These are phyloP conservation scores for Serendipita vermifera DNA, from an alignment of 768 basidiomycete species.

Conservation along the genomic window DNA sequence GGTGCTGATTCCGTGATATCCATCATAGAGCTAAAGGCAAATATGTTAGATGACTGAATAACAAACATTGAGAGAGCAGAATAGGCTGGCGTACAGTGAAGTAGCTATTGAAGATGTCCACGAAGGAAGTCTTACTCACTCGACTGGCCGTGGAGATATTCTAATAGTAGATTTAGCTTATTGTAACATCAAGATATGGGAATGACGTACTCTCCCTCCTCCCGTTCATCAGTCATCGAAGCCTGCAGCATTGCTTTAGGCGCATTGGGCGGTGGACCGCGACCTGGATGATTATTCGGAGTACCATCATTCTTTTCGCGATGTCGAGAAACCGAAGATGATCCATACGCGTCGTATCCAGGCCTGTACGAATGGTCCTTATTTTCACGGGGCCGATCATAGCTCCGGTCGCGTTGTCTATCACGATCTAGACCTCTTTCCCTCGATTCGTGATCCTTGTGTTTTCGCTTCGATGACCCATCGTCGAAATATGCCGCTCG, in stretches of 20 bases:
- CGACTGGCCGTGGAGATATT: slow-evolving; percentile 41
- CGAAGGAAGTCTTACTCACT: slow-evolving; percentile 23
- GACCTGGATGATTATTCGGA: slow-evolving; percentile 5
- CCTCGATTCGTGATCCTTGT: slow-evolving; percentile 20
- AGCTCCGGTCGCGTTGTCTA: slow-evolving; percentile 21
- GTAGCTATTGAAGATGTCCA: slow-evolving; percentile 21
- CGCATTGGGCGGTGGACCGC: slow-evolving; percentile 14
- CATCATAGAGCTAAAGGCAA: not conserved
- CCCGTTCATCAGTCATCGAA: slow-evolving; percentile 40
- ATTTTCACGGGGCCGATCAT: slow-evolving; percentile 24
- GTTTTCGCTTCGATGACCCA: slow-evolving; percentile 26
- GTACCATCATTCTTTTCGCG: not conserved
- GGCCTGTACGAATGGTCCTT: slow-evolving; percentile 20
- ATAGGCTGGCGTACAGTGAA: slow-evolving; percentile 14
- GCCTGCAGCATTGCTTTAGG: slow-evolving; percentile 18
- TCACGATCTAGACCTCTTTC: slow-evolving; percentile 27
- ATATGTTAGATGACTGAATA: not conserved
- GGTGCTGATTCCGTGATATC: slow-evolving; percentile 5
- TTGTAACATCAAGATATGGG: slow-evolving; percentile 13
- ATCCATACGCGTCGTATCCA: slow-evolving; percentile 17
- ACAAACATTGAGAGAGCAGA: not conserved
- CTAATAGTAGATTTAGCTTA: slow-evolving; percentile 26
- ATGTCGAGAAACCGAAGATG: slow-evolving; percentile 12
- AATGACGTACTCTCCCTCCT: slow-evolving; percentile 88
- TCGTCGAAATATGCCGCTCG: slow-evolving; percentile 20